Base-by-base conservation (phyloP, 306 rosid genomes). In the Corylus heterophylla region DNA sequence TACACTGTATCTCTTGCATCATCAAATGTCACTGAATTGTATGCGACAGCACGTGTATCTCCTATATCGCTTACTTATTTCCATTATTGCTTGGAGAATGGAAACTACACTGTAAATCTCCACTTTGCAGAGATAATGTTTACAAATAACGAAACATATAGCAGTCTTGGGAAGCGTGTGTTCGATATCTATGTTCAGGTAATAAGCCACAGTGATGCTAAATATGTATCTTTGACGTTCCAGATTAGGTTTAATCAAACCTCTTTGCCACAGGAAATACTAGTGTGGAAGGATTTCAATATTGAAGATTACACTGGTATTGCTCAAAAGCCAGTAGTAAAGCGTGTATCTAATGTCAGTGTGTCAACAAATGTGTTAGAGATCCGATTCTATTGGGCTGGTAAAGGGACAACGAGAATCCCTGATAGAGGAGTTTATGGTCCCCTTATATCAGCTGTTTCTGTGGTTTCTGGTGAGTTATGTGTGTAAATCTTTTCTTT, bases 171-270 rank as follows among this genome's bases (percentile, higher is more conserved):
- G 83, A 80, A 80, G 86, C 93, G 89, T 67, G 50, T 85, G 52
- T 91, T 91, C 73, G 85, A 91, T 78, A 83, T 89, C 77, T 89
- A 89, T 76, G 76, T 91, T 66, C 93, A 91, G 97, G 97, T 91
- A 80, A 80, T 55, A 76, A 47, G 48, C 49, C 16, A 25, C 71
- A 13, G n/a, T 67, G 49, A 50, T 69, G 74, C 72, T 7, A 18
- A 37, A 17, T 18, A 12, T 52, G 58, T 77, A 54, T 31, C 5
- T 56, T 62, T 79, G 10, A 63, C 49, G 81, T 71, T 80, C 31
- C 67, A 71, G 54, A 75, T 42, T 4, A 54, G 71, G 69, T 81
- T 56, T 73, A 37, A 73, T 49, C 52, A 78, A 50, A 39, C 49
- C 47, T 67, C 47, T 74, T 79, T 82, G 56, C 74, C 64, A 66